Evolutionary conservation across 1,139 yeast genomes (phyloP).

Genomic region (Pichiaceae sp.): DNA sequence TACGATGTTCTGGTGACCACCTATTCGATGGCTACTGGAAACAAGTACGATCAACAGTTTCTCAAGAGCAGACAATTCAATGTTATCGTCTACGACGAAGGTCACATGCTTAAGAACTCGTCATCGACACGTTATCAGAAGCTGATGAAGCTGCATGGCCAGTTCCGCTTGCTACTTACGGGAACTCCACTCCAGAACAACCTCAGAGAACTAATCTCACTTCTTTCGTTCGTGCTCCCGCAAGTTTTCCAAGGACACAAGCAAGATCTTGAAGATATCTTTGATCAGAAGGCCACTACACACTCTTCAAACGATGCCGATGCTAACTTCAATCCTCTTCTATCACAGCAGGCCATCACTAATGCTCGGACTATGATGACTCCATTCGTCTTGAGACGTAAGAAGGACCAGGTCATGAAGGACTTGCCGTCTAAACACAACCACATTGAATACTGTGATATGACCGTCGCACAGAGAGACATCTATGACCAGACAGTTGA

Average conservation of each 20-base stretch:
- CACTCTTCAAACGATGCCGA: constrained; percentile 18
- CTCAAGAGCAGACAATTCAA: constrained; percentile 69
- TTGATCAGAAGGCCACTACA: constrained; percentile 77
- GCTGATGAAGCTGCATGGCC: constrained; percentile 73
- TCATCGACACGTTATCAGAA: constrained; percentile 79
- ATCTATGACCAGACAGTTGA: constrained; percentile 56
- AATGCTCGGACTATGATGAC: constrained; percentile 98
- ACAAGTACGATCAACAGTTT: constrained; percentile 73
- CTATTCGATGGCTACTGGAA: constrained; percentile 83
- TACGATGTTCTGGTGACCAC: constrained; percentile 93
- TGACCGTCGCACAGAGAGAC: constrained; percentile 40
- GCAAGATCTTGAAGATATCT: constrained; percentile 74
- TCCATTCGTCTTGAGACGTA: constrained; percentile 88
- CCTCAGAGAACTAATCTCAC: constrained; percentile 78
- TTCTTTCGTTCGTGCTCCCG: constrained; percentile 87
- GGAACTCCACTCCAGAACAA: constrained; percentile 98
- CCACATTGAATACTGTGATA: constrained; percentile 51
- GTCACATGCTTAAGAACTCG: constrained; percentile 91
- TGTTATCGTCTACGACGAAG: constrained; percentile 92
- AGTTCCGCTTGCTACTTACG: constrained; percentile 76
- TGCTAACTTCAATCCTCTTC: constrained; percentile 61
- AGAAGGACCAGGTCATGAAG: constrained; percentile 82
- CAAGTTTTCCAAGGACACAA: constrained; percentile 69
- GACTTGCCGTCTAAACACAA: constrained; percentile 78
- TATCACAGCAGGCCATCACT: constrained; percentile 83